Evolutionary conservation across 371 early-diverging fungal species (phyloP), one percentile per base, ranked within the genome.

Genomic region (Entomophthora muscae): DNA sequence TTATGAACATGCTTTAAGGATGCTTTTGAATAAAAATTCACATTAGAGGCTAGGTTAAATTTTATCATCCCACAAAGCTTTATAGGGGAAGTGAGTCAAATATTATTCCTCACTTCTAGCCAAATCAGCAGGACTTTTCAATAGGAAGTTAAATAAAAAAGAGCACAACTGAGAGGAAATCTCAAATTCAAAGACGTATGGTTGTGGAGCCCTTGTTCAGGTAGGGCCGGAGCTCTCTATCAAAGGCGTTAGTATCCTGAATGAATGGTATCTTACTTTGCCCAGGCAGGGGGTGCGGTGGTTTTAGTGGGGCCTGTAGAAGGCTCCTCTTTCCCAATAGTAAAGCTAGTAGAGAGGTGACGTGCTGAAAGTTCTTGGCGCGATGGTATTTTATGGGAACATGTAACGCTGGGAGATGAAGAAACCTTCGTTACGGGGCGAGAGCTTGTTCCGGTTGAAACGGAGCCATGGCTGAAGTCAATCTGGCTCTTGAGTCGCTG

Each of bases 211-310:
- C 55, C 21, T 55, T 55, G 55, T 55, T 55, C 3, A 55, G 55
- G 55, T 55, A 55, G 3, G 55, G 55, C 22, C 55, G 55, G 55
- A 55, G 55, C 10, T 55, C 55, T 21, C 55, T 55, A 55, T 10
- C 3, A 55, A 55, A 21, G 21, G 28, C 5, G 12, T 21, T 55
- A 55, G 26, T 10, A 55, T 24, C 22, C 22, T 3, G 10, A 24
- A 55, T 3, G 28, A 27, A 51, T 51, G 10, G 12, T n/a, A 55
- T 3, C 55, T 55, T 55, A 55, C 55, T 55, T 55, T n/a, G 55
- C 3, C 55, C 55, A 55, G 26, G 55, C 55, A 26, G 55, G 55
- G 24, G 28, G 22, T 27, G 3, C 22, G 28, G 5, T 55, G 28
- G 22, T n/a, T 21, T 55, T 55, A 27, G 55, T 24, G 21, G 55